phyloP scores from a whole-genome alignment of 2,329 filamentous ascomycete genomes.

The Colletotrichum tropicicola region DNA sequence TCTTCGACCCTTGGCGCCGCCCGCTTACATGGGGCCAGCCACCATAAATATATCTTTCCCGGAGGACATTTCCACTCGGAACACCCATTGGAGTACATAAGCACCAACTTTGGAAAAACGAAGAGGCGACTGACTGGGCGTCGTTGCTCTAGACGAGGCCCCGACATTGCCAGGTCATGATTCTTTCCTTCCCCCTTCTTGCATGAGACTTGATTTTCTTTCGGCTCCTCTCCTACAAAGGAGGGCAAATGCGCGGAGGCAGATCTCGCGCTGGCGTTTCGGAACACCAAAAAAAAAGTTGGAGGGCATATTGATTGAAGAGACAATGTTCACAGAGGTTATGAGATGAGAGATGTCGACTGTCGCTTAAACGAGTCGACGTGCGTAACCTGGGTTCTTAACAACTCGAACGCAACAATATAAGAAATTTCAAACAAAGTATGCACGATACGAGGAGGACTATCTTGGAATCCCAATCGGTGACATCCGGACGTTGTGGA shows the following conservation, averaged over 20 bases:
- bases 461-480: no score
- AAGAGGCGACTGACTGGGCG: no score
- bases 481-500: no score
- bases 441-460: no score
- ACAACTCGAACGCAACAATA: no score
- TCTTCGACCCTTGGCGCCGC: neutral
- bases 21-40: neutral
- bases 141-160: neutral
- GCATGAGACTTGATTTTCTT: neutral
- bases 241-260: neutral
- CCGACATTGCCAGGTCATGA: neutral
- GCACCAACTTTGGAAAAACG: neutral
- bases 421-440: no score
- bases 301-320: slow-evolving; percentile 22
- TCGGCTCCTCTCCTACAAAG: slow-evolving; percentile 4
- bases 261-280: slow-evolving; percentile 21
- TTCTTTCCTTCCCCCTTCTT: neutral
- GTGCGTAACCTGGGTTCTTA: neutral
- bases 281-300: slow-evolving; percentile 13
- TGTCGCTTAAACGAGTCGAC: neutral
- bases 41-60: neutral
- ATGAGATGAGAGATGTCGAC: slow-evolving; percentile 7
- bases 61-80: neutral
- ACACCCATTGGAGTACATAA: neutral
- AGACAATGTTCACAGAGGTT: slow-evolving; percentile 2